Evolutionary conservation across 176 grass and related monocot genomes (phyloP), one percentile per base, ranked within the genome.

Genomic region (Themeda triandra): DNA sequence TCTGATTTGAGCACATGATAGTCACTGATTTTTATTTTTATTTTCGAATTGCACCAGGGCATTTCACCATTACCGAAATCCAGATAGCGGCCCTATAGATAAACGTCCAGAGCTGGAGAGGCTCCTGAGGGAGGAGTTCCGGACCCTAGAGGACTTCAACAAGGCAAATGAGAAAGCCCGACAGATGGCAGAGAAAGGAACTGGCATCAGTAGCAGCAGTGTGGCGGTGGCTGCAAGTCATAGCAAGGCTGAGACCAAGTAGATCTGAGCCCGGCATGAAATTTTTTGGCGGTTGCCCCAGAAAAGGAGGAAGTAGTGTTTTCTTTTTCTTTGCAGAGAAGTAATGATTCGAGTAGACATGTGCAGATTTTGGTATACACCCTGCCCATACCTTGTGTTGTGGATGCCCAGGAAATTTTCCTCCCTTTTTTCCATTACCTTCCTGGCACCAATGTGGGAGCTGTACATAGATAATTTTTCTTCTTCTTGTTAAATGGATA

Each of bases 61-160:
- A 79, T 94, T 99, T 86, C 97, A 99, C 64, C 90, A 99, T 86
- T 99, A 80, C 76, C 92, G 93, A 29, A 89, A 73, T 25, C 77
- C 74, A 27, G 86, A 65, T 40, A 83, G 81, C 32, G 76, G 36
- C 25, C 82, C 88, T 82, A 25, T 99, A 72, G 71, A 36, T 54
- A 96, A 92, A 60, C 92, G 85, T 81, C 85, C 92, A 31, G 94
- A 94, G 79, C 82, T 97, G 79, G 92, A 88, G 28, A 97, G 77
- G 89, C 89, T 94, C 49, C 89, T 97, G 4, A 90, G 35, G 75
- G 89, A 94, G 75, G 89, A 97, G 51, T 97, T 92, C 76, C 89
- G 58, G 69, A 88, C 68, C 53, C 71, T 97, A 2, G 89, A 94
- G 19, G 92, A 97, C 70, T 97, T 94, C 69, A 94, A 70, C 69